phyloP scores from a whole-genome alignment of 768 basidiomycete genomes.

The Panellus pusillus region DNA sequence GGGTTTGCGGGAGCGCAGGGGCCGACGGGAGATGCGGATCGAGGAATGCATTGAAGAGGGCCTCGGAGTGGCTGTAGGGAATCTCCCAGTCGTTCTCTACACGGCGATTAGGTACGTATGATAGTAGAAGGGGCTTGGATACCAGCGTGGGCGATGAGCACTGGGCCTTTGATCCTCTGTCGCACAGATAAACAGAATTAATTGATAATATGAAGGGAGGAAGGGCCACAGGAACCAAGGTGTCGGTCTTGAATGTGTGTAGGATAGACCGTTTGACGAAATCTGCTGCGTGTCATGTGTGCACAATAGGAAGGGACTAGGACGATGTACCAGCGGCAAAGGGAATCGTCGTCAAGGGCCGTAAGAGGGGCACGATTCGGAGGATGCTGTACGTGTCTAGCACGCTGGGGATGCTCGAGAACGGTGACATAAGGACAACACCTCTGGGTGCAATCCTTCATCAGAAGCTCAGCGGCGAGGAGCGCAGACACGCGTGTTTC shows the following conservation, averaged over 20 bases:
- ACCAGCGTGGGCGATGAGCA: constrained; percentile 73
- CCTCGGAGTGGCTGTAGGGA: constrained; percentile 63
- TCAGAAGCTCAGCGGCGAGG: constrained; percentile 47
- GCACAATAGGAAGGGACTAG: constrained; percentile 1
- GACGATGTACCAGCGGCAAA: constrained; percentile 56
- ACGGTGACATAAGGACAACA: constrained; percentile 57
- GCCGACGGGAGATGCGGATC: constrained; percentile 58
- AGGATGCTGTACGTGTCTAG: constrained; percentile 69
- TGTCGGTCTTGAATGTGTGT: constrained; percentile 64
- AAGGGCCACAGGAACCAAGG: constrained; percentile 54
- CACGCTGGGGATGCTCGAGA: constrained; percentile 57
- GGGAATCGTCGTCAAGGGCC: constrained; percentile 68
- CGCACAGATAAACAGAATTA: constrained; percentile 10
- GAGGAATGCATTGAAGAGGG: constrained; percentile 67
- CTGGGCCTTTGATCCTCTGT: constrained; percentile 65
- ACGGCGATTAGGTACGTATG: background rate
- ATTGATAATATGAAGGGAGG: background rate
- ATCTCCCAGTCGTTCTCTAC: constrained; percentile 70
- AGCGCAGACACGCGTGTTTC: constrained; percentile 54
- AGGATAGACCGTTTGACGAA: constrained; percentile 53
- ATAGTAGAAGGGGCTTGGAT: background rate
- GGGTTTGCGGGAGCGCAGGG: constrained; percentile 38
- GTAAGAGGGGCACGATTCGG: constrained; percentile 67
- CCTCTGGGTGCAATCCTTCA: constrained; percentile 45
- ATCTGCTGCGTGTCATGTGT: constrained; percentile 36